A percentile compares a stretch with the other conserved stretches of the same genome.
phyloP scores from a whole-genome alignment of 2,329 filamentous ascomycete species.

The Cadophora luteo-olivacea region DNA sequence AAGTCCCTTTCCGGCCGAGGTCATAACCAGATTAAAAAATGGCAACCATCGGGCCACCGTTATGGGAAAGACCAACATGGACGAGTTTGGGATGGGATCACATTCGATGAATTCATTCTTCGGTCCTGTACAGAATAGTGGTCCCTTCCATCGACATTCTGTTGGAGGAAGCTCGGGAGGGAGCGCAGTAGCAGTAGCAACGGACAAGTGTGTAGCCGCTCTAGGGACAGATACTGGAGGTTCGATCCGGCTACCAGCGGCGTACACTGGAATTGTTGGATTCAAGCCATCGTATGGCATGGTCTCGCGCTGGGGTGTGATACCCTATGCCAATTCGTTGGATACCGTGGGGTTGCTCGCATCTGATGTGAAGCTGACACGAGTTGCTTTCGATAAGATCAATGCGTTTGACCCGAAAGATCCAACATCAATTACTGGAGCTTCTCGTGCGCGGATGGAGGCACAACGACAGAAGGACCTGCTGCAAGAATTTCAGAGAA shows the following conservation, averaged over 20 bases:
- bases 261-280: conserved; percentile 71
- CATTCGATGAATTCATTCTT: conserved; percentile 74
- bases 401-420: conserved; percentile 34
- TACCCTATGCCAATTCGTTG: conserved; percentile 76
- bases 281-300: conserved; percentile 78
- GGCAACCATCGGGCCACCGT: conserved; percentile 59
- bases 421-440: conserved; percentile 61
- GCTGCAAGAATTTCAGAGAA: background rate
- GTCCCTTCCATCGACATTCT: conserved; percentile 51
- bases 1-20: conserved; percentile 83
- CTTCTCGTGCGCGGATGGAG: conserved; percentile 48
- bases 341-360: conserved; percentile 74
- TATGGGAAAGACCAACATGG: conserved; percentile 88
- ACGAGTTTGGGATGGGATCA: conserved; percentile 96
- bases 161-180: conserved; percentile 93
- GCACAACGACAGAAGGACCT: conserved; percentile 6
- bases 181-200: conserved; percentile 83
- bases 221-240: conserved; percentile 90
- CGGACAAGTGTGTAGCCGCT: conserved; percentile 64
- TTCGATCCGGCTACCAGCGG: conserved; percentile 72
- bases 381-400: conserved; percentile 40
- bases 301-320: conserved; percentile 71
- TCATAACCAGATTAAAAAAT: conserved; percentile 70
- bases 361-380: conserved; percentile 47
- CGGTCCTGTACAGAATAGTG: conserved; percentile 60